Evolutionary conservation across 1,284 basidiomycete species (phyloP), one percentile per base, ranked within the genome.

Genomic region (Blastosporella zonata): DNA sequence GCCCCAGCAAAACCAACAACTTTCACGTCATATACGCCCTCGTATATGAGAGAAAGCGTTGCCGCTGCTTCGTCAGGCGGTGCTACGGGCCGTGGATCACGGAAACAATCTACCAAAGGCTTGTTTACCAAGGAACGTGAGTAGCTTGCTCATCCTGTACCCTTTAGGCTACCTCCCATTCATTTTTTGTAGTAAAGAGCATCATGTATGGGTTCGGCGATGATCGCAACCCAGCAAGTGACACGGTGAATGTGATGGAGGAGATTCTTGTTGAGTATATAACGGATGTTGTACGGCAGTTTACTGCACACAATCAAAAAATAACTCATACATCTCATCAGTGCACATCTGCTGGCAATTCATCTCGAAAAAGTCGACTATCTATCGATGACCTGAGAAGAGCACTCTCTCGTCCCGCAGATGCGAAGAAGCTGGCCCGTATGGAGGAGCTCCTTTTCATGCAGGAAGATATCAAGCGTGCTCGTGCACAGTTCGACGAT

Each of bases 191-290:
- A 94, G 91, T 96, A 50, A 83, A 87, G 55, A 87, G 81, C 50
- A 73, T 96, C 46, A 95, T 96, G 93, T 96, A 93, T 61, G 92
- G 90, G n/a, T 97, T 94, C 64, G 93, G 93, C 15, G 93, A 97
- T 62, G 90, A 92, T 61, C 79, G 88, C 15, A 88, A 92, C 56
- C 90, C 93, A 0, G 83, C 89, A 6, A 86, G 81, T 39, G 93
- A 96, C 58, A 87, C 89, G 0, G 87, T 95, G 23, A 86, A 84
- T 59, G 87, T 97, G 23, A 90, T 97, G 86, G 93, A 97, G 65
- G 93, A 96, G 63, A 93, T 97, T 55, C 72, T 95, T 34, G 82
- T 95, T 38, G 91, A 95, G 64, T 95, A 93, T 59, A 90, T 97
- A 56, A 82, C 84, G 27, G 93, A 96, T 59, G 78, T 97, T 37